Base-by-base conservation (phyloP, 106 monocot species). In the Dioscorea dumetorum region DNA sequence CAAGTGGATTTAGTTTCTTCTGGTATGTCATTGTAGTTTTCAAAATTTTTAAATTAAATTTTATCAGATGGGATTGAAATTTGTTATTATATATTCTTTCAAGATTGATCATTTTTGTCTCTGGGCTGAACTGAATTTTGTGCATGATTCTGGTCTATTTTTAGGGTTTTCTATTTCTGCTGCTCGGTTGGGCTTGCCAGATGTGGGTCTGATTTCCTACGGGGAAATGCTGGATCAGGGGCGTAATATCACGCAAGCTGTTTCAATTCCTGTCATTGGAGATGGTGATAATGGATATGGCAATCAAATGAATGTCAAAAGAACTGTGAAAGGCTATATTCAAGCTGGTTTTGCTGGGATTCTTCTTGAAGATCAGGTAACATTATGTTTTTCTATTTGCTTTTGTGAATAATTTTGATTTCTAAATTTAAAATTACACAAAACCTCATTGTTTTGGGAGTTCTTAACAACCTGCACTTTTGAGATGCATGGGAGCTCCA, bases 211-310 rank as follows among this genome's bases (percentile, higher is more conserved):
- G 33, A 92, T 92, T 70, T 99, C 97, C 4, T 99, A 90, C 75
- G 97, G 92, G 28, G 97, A 99, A 81, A 87, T 99, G 89, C 61
- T 90, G 0, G 92, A 92, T 75, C 97, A 99, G 72, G 97, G 92
- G 50, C 28, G 24, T 41, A 87, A 82, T 48, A 99, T 99, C 24
- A 92, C 92, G 6, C 84, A 99, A 79, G 84, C 89, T 48, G 89
- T 90, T 24, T 90, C 89, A 0, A 99, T 99, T 60, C 97, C 97
- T 23, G 89, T 99, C 19, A 90, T 99, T 73, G 97, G 97, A 68
- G 97, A 99, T 81, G 97, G 84, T 54, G 97, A 99, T 61, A 99
- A 82, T 76, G 97, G 97, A 62, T 99, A 92, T 81, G 97, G 97
- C n/a, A 92, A 99, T 77, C 69, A 41, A 63, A 81, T 99, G 84